A percentile compares a stretch with the other conserved stretches of the same genome.
phyloP scores from a whole-genome alignment of 768 basidiomycete genomes.

The Rhodotorula paludigena region DNA sequence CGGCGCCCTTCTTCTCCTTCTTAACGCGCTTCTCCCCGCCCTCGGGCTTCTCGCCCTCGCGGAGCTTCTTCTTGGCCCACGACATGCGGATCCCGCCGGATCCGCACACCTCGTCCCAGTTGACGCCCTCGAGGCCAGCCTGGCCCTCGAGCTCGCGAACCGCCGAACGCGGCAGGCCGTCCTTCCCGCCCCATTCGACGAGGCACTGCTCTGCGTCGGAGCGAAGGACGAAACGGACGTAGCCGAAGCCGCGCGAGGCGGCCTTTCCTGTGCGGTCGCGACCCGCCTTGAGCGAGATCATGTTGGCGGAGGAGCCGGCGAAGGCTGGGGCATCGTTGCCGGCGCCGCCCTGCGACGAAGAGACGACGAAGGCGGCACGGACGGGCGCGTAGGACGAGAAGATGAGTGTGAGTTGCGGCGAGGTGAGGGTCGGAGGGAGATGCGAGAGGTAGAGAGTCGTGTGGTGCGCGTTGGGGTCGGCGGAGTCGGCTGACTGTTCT shows the following conservation, averaged over 20 bases:
- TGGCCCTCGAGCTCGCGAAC: conserved; percentile 32
- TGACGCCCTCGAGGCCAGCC: conserved; percentile 26
- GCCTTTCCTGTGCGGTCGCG: conserved; percentile 38
- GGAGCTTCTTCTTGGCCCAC: conserved; percentile 40
- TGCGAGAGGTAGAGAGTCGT: conserved; percentile 89
- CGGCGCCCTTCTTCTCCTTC: conserved; percentile 30
- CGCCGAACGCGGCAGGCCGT: conserved; percentile 28
- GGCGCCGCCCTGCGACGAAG: conserved; percentile 59
- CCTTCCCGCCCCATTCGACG: conserved; percentile 33
- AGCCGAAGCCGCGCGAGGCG: conserved; percentile 86
- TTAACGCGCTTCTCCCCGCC: conserved; percentile 30
- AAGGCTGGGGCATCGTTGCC: conserved; percentile 9
- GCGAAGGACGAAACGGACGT: conserved; percentile 81
- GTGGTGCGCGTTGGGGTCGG: conserved; percentile 8
- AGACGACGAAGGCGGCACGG: conserved; percentile 85
- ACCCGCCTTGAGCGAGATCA: conserved; percentile 32
- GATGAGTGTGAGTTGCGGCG: conserved; percentile 79
- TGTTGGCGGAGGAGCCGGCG: conserved; percentile 37
- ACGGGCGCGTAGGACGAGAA: conserved; percentile 96
- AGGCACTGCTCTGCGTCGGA: conserved; percentile 70
- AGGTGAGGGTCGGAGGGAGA: conserved; percentile 83
- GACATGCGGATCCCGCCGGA: conserved; percentile 23
- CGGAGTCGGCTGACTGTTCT: not conserved
- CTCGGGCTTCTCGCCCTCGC: conserved; percentile 36
- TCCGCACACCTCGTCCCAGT: conserved; percentile 34